These are phyloP conservation scores for Syzygium syzygioides DNA, from an alignment of 441 rosid species.

Conservation along the genomic window DNA sequence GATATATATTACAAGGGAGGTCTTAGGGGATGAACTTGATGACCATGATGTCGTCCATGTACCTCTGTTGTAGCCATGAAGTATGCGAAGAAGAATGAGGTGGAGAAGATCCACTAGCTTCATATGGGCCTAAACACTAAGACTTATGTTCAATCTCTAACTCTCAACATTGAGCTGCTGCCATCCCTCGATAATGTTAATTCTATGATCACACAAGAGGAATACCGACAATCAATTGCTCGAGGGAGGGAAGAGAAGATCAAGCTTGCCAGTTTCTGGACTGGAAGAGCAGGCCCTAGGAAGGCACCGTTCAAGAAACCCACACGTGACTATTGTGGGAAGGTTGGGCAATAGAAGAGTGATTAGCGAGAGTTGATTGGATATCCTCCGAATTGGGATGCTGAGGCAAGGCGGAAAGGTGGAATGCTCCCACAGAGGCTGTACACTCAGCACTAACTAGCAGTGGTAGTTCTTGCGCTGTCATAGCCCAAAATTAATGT, in stretches of 20 bases:
- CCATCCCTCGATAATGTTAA: not conserved
- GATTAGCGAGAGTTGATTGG: not conserved
- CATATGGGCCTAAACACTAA: not conserved
- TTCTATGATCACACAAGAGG: not conserved
- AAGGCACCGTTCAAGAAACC: not conserved
- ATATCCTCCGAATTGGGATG: no score
- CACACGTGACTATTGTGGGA: not conserved
- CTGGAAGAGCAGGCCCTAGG: not conserved
- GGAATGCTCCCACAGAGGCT: no score
- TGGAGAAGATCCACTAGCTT: not conserved
- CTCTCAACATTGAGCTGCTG: rapidly evolving
- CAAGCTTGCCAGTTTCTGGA: not conserved
- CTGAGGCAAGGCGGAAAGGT: no score
- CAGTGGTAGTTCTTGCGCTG: no score
- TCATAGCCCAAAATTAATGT: not conserved
- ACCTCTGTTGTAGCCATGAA: not conserved
- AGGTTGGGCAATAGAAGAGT: not conserved
- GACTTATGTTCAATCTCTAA: not conserved
- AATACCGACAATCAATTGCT: not conserved
- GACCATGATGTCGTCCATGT: not conserved
- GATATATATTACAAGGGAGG: not conserved
- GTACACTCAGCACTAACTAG: no score
- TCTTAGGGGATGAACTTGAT: not conserved
- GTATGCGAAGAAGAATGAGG: not conserved
- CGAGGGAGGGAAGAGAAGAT: not conserved